phyloP scores from a whole-genome alignment of 768 basidiomycete species.

The Pleurotus giganteus region DNA sequence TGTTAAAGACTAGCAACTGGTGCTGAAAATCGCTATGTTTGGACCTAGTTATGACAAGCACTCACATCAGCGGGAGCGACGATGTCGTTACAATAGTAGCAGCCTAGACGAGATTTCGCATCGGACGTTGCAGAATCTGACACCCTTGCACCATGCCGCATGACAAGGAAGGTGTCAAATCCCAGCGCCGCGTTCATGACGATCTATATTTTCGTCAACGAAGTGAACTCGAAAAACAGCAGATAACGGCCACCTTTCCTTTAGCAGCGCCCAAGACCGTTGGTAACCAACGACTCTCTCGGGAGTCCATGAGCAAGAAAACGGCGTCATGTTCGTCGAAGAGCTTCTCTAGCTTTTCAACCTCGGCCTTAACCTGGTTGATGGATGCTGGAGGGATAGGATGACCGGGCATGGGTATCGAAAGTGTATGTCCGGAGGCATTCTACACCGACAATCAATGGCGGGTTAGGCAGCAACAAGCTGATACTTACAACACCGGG shows the following conservation, averaged over 20 bases:
- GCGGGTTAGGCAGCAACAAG: not conserved
- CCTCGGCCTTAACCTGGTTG: conserved; percentile 61
- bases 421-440: conserved; percentile 71
- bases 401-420: conserved; percentile 98
- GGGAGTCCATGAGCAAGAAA: conserved; percentile 96
- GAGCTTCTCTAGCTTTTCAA: conserved; percentile 70
- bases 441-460: conserved; percentile 48
- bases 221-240: not conserved
- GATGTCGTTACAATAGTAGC: conserved; percentile 98
- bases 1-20: conserved; percentile 44
- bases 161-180: conserved; percentile 94
- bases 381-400: conserved; percentile 67
- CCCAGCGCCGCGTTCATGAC: conserved; percentile 94
- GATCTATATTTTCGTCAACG: conserved; percentile 46
- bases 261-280: conserved; percentile 84
- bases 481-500: conserved; percentile 77
- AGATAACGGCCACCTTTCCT: conserved; percentile 65
- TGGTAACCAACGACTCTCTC: conserved; percentile 96
- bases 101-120: conserved; percentile 58
- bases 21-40: not conserved
- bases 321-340: conserved; percentile 86
- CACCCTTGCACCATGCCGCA: conserved; percentile 76
- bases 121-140: conserved; percentile 18
- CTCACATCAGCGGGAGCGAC: conserved; percentile 91
- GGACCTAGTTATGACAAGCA: conserved; percentile 26